Percentiles rank a stretch among this genome's conserved stretches.
These are phyloP conservation scores for Panus rudis DNA, from an alignment of 768 basidiomycete species.

Conservation along the genomic window DNA sequence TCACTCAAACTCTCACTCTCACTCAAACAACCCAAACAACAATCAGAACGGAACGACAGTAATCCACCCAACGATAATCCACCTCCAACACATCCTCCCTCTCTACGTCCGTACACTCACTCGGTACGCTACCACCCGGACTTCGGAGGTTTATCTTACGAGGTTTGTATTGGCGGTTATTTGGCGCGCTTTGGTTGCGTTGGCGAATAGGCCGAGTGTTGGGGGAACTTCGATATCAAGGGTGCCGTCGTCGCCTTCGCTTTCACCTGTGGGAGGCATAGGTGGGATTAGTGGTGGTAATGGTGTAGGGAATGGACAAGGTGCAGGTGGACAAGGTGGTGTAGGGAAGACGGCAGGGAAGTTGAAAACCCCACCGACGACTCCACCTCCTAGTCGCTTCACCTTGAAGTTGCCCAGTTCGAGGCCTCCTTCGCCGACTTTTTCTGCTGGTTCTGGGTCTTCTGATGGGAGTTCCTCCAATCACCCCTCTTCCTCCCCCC, in stretches of 20 bases:
- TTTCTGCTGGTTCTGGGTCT: constrained; percentile 16
- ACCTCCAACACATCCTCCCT: constrained; percentile 54
- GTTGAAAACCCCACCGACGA: constrained; percentile 44
- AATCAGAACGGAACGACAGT: constrained; percentile 9
- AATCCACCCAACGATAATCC: constrained; percentile 52
- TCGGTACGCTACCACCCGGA: constrained; percentile 45
- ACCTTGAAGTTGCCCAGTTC: constrained; percentile 60
- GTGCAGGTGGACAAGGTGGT: too few relatives aligned
- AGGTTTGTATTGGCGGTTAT: constrained; percentile 66
- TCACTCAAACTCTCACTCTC: too few relatives aligned
- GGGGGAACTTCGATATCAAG: too few relatives aligned
- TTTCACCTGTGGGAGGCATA: constrained; percentile 18
- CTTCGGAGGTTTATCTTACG: constrained; percentile 57
- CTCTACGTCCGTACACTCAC: constrained; percentile 51
- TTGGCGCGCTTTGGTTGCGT: constrained; percentile 68
- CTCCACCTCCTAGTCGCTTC: constrained; percentile 54
- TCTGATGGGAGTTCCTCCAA: too few relatives aligned
- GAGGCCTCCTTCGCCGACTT: constrained; percentile 59
- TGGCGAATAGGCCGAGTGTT: constrained; percentile 48
- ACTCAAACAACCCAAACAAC: too few relatives aligned
- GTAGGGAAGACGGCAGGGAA: too few relatives aligned
- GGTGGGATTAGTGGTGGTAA: too few relatives aligned
- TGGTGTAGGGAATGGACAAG: too few relatives aligned
- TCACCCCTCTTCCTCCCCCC: too few relatives aligned
- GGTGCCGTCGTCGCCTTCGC: constrained; percentile 27